Evolutionary conservation across 805 yeast genomes (phyloP).

Genomic region (Pichia nanzhaoensis): DNA sequence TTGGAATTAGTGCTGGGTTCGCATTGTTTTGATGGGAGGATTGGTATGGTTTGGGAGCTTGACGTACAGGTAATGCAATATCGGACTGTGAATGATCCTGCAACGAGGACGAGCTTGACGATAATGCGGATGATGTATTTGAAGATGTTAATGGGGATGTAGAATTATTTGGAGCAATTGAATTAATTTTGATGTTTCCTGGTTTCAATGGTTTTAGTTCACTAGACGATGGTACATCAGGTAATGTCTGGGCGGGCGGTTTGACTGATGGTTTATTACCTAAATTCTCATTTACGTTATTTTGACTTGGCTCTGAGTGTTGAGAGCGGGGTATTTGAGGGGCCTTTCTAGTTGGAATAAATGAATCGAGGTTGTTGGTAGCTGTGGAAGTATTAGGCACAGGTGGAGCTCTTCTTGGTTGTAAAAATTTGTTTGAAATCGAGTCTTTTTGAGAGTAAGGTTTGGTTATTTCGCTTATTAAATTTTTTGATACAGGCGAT

Average conservation of each 20-base stretch:
- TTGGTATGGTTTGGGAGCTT: slow-evolving; percentile 19
- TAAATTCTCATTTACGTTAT: not conserved
- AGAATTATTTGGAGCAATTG: not conserved
- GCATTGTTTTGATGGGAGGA: not conserved
- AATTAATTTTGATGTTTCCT: slow-evolving; percentile 4
- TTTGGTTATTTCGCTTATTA: slow-evolving; percentile 28
- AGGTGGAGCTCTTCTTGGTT: slow-evolving; percentile 32
- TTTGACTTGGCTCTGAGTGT: not conserved
- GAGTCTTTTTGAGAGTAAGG: slow-evolving; percentile 19
- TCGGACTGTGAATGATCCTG: not conserved
- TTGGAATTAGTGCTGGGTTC: slow-evolving; percentile 2
- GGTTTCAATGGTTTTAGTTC: slow-evolving; percentile 1
- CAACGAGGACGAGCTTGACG: not conserved
- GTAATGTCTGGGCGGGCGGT: slow-evolving; percentile 5
- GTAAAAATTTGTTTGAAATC: slow-evolving; percentile 21
- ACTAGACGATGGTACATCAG: not conserved
- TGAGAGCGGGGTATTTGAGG: slow-evolving; percentile 21
- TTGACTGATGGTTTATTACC: not conserved
- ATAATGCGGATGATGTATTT: slow-evolving; percentile 7
- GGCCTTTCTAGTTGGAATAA: slow-evolving; percentile 36
- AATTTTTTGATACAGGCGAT: slow-evolving; percentile 2
- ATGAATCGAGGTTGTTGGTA: slow-evolving; percentile 8
- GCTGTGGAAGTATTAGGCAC: slow-evolving; percentile 18
- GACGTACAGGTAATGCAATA: slow-evolving; percentile 7
- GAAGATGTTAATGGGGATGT: slow-evolving; percentile 6